A percentile compares a stretch with the other conserved stretches of the same genome.
These are phyloP conservation scores for Puccinia novopanici DNA, from an alignment of 1,284 basidiomycete genomes.

Conservation along the genomic window DNA sequence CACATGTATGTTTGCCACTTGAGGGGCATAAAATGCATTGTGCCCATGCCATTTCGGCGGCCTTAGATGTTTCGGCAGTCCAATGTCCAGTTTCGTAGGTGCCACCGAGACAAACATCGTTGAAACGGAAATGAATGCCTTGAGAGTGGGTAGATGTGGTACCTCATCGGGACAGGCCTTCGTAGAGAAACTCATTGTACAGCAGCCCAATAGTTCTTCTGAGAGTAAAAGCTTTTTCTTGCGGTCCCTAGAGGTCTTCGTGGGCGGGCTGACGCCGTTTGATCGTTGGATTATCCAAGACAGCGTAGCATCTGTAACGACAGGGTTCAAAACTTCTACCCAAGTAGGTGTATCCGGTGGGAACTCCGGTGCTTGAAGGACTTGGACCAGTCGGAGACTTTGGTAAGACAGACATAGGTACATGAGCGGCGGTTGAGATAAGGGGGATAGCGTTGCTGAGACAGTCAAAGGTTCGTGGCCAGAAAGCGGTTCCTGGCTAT, in stretches of 20 bases:
- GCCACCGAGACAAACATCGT: not conserved
- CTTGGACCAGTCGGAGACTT: conserved; percentile 31
- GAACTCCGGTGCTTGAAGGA: conserved; percentile 31
- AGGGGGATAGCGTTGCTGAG: conserved; percentile 23
- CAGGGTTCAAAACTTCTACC: conserved; percentile 36
- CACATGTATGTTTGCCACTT: not conserved
- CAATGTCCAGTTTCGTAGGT: not conserved
- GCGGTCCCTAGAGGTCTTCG: not conserved
- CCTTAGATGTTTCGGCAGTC: not conserved
- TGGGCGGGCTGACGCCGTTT: not conserved
- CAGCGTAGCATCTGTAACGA: conserved; percentile 22
- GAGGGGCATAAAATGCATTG: conserved; percentile 4
- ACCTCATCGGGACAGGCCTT: not conserved
- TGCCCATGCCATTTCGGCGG: conserved; percentile 25
- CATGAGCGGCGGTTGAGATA: conserved; percentile 7
- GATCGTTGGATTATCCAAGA: conserved; percentile 21
- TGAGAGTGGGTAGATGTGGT: not conserved
- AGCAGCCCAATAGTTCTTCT: conserved; percentile 7
- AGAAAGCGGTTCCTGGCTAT: not conserved
- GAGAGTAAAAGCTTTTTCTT: not conserved
- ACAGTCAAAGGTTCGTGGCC: conserved; percentile 8
- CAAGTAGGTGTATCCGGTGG: conserved; percentile 25
- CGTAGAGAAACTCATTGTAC: not conserved
- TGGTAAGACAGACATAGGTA: conserved; percentile 20
- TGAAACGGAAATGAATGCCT: conserved; percentile 39